These are phyloP conservation scores for Lodderomyces theae DNA, from an alignment of 1,139 yeast species.

Conservation along the genomic window DNA sequence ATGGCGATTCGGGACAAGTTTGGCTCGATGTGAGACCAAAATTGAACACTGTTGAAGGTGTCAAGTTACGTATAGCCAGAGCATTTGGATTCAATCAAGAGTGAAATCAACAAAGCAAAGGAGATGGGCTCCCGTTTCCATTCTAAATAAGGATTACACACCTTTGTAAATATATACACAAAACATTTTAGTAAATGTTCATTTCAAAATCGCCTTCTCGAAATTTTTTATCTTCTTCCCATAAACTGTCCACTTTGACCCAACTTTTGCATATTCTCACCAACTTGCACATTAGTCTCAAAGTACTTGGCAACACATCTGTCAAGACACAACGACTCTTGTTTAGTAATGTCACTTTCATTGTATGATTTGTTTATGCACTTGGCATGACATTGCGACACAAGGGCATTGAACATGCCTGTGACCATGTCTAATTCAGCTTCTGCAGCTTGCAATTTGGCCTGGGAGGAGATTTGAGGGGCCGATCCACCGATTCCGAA, in stretches of 20 bases:
- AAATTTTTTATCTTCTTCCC: constrained; percentile 45
- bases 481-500: constrained; percentile 85
- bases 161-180: constrained; percentile 5
- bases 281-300: constrained; percentile 93
- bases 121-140: too few relatives aligned
- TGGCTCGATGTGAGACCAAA: constrained; percentile 91
- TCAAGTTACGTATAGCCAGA: constrained; percentile 60
- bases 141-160: background rate
- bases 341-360: constrained; percentile 78
- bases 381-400: constrained; percentile 84
- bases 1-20: constrained; percentile 47
- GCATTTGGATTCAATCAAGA: constrained; percentile 50
- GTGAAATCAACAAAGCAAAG: too few relatives aligned
- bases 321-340: constrained; percentile 88
- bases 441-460: constrained; percentile 70
- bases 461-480: constrained; percentile 71
- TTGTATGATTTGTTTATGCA: constrained; percentile 69
- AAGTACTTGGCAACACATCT: constrained; percentile 97
- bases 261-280: constrained; percentile 81
- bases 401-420: constrained; percentile 88
- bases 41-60: constrained; percentile 75
- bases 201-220: too few relatives aligned
- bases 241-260: constrained; percentile 57
- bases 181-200: background rate
- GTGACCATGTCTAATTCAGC: constrained; percentile 97